Evolutionary conservation across 495 filamentous ascomycete genomes (phyloP), one percentile per base, ranked within the genome.

Genomic region (Aspergillus biplanus): DNA sequence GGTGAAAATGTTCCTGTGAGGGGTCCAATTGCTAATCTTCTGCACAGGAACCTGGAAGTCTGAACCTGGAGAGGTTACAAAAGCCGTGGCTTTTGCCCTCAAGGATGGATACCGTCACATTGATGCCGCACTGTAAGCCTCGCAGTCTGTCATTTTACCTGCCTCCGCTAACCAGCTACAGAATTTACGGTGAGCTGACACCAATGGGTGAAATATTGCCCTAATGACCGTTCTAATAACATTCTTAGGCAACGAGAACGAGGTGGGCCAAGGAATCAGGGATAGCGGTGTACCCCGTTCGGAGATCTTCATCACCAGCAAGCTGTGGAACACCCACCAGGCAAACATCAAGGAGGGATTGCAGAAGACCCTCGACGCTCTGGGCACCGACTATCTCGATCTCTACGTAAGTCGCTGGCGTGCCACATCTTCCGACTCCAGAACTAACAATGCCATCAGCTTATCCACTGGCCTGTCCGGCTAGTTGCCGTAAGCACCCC

Each of bases 191-290:
- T 50, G n/a, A 18, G 47, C 6, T 27, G 16, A 11, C 15, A 50
- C n/a, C 6, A 7, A 31, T 8, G 16, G 9, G 16, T 7, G 5
- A 50, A 6, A 6, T 7, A 9, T 0, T 8, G 39, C 3, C 39
- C 39, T 1, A 44, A 44, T 27, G 46, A n/a, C 6, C 5, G 16
- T n/a, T 50, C 47, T 50, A 50, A 50, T 31, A 18, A 18, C 9
- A 50, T 50, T 1, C 0, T n/a, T 18, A 56, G 86, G 85, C 69
- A 92, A 90, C 58, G 90, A 92, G 69, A 60, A 72, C 15, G 89
- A 92, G 65, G 78, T 91, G 35, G 90, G 90, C 53, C 67, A 77
- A 11, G 90, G 84, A 31, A 90, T 92, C 73, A 82, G 86, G 65
- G 67, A 72, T 13, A 48, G 42, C 8, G 82, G 81, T 18, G 72